Base-by-base conservation (phyloP, 2,329 filamentous ascomycete species). In the Ophiocordyceps australis region DNA sequence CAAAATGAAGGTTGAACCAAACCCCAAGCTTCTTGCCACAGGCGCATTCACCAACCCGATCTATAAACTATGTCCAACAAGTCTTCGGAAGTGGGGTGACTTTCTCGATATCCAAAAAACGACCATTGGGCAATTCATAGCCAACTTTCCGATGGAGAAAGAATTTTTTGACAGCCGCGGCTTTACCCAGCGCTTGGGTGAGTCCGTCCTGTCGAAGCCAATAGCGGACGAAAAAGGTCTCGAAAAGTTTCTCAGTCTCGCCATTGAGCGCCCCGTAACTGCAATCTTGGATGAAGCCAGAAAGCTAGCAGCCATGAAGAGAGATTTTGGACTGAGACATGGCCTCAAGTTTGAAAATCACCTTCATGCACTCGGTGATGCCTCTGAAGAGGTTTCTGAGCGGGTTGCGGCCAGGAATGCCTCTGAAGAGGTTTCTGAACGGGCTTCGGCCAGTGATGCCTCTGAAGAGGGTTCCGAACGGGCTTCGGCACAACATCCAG, bases 271-370 rank as follows among this genome's bases (percentile, higher is more conserved):
- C 24, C 46, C 42, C 3, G 41, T 52, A 4, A 30, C 30, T 9
- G 17, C 17, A 1, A 48, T 50, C 17, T 26, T 52, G 9, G n/a
- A 49, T 1, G 22, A 40, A 20, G 38, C 53, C 11, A 37, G 24
- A 9, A 9, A 33, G 7, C 34, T 38, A 12, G 26, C 38, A n/a
- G 19, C 26, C 17, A 24, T 43, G 2, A 32, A 24, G 5, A 20
- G 18, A 1, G 36, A 20, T 2, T 46, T 46, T 20, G 23, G 40
- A 9, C 16, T 52, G 2, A 38, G 37, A 9, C 26, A 40, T 20
- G 38, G 43, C 7, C 36, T 52, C 17, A n/a, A 42, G 11, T 50
- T 50, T 22, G 35, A 50, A 28, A 48, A 46, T 29, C 36, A 46
- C 16, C 30, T 31, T 3, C 30, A 41, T 29, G 37, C 36, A 3